These are phyloP conservation scores for Syncephalastrum sp. DNA, from an alignment of 371 early-diverging fungal species.

Conservation along the genomic window DNA sequence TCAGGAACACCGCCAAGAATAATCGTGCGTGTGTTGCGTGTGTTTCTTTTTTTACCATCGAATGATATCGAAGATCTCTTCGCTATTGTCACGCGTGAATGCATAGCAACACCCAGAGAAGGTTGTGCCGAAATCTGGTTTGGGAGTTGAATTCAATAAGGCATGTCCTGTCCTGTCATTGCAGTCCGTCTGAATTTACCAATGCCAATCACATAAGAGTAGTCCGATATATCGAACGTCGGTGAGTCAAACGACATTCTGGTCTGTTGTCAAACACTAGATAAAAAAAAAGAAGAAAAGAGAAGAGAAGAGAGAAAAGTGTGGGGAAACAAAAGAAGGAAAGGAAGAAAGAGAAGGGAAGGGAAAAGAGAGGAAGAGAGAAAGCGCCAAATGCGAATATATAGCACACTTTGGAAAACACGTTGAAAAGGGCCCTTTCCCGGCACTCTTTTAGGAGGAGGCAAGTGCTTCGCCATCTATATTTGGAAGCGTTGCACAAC, in stretches of 20 bases:
- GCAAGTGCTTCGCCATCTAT: too few relatives aligned
- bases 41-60: slow-evolving; percentile 33
- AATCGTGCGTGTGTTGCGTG: too few relatives aligned
- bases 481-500: too few relatives aligned
- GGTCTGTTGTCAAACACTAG: neutral
- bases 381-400: too few relatives aligned
- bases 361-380: too few relatives aligned
- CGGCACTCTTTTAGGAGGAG: too few relatives aligned
- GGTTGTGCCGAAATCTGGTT: slow-evolving; percentile 57
- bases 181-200: slow-evolving; percentile 21
- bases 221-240: slow-evolving; percentile 43
- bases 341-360: too few relatives aligned
- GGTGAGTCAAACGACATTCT: slow-evolving; percentile 31
- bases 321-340: too few relatives aligned
- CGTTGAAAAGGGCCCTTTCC: too few relatives aligned
- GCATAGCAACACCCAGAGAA: slow-evolving; percentile 55
- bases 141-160: neutral
- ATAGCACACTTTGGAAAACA: too few relatives aligned
- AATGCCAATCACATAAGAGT: slow-evolving; percentile 51
- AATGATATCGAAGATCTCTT: slow-evolving; percentile 49
- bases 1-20: slow-evolving; percentile 4
- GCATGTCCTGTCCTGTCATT: too few relatives aligned
- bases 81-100: slow-evolving; percentile 48
- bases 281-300: neutral
- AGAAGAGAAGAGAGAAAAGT: neutral